A percentile compares a stretch with the other conserved stretches of the same genome.
phyloP scores from a whole-genome alignment of 768 basidiomycete species.

The Kwoniella heveanensis region DNA sequence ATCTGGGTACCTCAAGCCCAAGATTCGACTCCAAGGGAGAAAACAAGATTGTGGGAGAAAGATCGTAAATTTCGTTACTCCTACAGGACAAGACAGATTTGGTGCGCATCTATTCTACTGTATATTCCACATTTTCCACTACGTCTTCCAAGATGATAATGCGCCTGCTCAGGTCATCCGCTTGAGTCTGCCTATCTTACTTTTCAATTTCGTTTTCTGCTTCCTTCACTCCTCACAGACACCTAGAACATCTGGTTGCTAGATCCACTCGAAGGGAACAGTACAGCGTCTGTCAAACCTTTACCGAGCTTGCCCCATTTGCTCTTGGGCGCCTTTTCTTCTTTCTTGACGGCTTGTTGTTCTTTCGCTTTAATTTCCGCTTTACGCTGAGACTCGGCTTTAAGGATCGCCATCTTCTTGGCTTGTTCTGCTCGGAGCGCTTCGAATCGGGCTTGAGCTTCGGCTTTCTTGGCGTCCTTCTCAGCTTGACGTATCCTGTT shows the following conservation, averaged over 20 bases:
- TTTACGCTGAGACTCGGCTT: constrained; percentile 34
- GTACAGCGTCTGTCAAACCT: constrained; percentile 38
- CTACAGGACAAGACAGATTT: no score
- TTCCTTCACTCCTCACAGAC: neutral
- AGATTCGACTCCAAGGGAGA: no score
- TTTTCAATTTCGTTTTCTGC: no score
- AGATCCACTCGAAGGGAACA: constrained; percentile 30
- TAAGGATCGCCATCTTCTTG: constrained; percentile 26
- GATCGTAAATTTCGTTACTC: no score
- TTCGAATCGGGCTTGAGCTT: constrained; percentile 37
- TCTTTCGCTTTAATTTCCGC: constrained; percentile 23
- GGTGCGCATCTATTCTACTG: no score
- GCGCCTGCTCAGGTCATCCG: no score
- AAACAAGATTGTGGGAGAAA: no score
- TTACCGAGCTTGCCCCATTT: constrained; percentile 40
- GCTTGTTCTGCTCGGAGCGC: constrained; percentile 35
- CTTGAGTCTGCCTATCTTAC: no score
- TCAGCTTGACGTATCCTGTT: constrained; percentile 34
- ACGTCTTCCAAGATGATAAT: no score
- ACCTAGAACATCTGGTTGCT: neutral
- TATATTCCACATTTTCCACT: no score
- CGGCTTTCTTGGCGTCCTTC: constrained; percentile 37
- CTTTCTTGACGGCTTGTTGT: constrained; percentile 1
- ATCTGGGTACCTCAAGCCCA: no score
- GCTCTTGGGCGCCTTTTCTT: constrained; percentile 24